Conservation (phyloP, 148 eudicot species). For the Cornus kousa region DNA sequence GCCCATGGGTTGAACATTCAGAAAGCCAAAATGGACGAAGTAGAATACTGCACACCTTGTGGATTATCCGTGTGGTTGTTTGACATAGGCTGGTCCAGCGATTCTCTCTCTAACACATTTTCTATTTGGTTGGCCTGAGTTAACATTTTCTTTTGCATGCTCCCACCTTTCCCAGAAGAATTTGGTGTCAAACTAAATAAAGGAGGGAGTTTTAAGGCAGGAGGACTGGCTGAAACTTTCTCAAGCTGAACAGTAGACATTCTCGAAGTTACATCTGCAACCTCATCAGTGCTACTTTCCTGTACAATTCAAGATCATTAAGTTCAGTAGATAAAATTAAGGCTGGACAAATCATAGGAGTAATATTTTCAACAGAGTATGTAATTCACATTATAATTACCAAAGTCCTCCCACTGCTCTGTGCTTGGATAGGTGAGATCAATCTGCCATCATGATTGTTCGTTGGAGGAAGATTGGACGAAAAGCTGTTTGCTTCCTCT, state of each 20-base stretch:
- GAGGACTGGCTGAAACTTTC: slow-evolving; percentile 64
- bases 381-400: slow-evolving; percentile 28
- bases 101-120: slow-evolving; percentile 49
- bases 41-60: slow-evolving; percentile 49
- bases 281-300: slow-evolving; percentile 65
- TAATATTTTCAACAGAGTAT: not conserved
- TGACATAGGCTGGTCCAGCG: slow-evolving; percentile 41
- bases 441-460: slow-evolving; percentile 45
- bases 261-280: slow-evolving; percentile 67
- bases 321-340: slow-evolving; percentile 1
- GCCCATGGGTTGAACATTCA: no score
- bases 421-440: slow-evolving; percentile 65
- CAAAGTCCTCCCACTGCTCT: slow-evolving; percentile 64
- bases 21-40: no score
- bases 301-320: slow-evolving; percentile 24
- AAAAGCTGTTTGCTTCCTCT: slow-evolving; percentile 69
- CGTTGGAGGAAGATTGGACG: slow-evolving; percentile 57
- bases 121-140: slow-evolving; percentile 53
- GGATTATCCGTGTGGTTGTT: slow-evolving; percentile 40
- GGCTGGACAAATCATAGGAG: not conserved
- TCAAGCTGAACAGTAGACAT: slow-evolving; percentile 75
- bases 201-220: slow-evolving; percentile 87
- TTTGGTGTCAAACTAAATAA: slow-evolving; percentile 81
- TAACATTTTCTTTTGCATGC: slow-evolving; percentile 46
- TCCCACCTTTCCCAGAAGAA: slow-evolving; percentile 74